Base-by-base conservation (phyloP, 31 red algal genomes). In the Endocladia muricata region DNA sequence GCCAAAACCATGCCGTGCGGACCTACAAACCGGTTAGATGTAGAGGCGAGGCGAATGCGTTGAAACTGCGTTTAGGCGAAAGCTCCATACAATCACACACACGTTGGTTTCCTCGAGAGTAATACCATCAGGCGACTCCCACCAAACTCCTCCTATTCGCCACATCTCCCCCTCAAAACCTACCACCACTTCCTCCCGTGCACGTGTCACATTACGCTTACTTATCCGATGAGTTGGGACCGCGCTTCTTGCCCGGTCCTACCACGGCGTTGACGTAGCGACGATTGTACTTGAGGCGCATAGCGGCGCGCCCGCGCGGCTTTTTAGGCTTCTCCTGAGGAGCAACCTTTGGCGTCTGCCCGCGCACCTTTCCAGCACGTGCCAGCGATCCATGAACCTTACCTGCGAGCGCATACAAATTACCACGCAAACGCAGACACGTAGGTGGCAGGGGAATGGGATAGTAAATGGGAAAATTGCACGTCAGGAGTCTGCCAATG, bases 301-400 rank as follows among this genome's bases (percentile, higher is more conserved):
- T 92, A 64, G 76, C 83, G 36, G 95, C 95, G 35, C 95, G 86
- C 41, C 95, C 95, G 29, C 82, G 81, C 37, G 95, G 95, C 79
- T 91, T 93, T 65, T 98, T 98, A 13, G 86, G 60, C 72, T 98
- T 98, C 59, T 98, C 95, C 80, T 98, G 95, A 39, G 73, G 55
- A 28, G 79, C 91, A 38, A 98, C 95, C 65, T 98, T 98, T 15
- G 89, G 95, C 26, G 95, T 98, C 61, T 98, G 95, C 40, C 86
- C 95, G 59, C 89, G 84, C 31, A 98, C 95, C 76, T 98, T 98
- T 61, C 95, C 95, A 49, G 95, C 95, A 86, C 95, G 95, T 22
- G 95, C 90, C 41, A 98, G 86, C 6, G 95, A 98, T 73, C 95
- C 95, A 81, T 98, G 95, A 86, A 98, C 95, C 95, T 98, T 98